Evolutionary conservation across 805 yeast genomes (phyloP).

Genomic region (Wickerhamiella brachini): DNA sequence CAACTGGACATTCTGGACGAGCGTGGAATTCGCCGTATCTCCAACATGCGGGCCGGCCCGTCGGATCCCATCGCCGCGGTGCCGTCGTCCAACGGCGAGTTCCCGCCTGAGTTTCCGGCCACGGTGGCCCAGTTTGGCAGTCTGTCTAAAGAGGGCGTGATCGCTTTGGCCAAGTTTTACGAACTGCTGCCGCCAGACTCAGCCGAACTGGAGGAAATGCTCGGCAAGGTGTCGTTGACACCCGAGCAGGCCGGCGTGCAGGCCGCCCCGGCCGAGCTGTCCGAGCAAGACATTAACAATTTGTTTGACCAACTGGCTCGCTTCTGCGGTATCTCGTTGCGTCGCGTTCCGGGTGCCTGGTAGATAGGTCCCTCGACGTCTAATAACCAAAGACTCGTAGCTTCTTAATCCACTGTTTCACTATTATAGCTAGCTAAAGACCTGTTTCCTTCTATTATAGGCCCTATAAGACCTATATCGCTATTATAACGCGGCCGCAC

Average conservation of each 20-base stretch:
- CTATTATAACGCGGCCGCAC: too few species aligned
- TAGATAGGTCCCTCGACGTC: too few species aligned
- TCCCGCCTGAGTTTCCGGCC: conserved; percentile 49
- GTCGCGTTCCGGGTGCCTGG: conserved; percentile 18
- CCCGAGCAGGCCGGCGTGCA: conserved; percentile 33
- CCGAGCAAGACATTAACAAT: conserved; percentile 21
- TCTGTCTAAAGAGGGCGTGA: conserved; percentile 31
- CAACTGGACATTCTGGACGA: conserved; percentile 69
- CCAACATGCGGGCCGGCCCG: conserved; percentile 39
- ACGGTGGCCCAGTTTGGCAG: conserved; percentile 41
- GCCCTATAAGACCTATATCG: too few species aligned
- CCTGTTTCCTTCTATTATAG: not conserved
- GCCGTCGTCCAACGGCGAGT: conserved; percentile 67
- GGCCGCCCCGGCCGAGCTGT: conserved; percentile 21
- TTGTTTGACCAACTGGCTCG: conserved; percentile 50
- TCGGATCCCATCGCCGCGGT: conserved; percentile 44
- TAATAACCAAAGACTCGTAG: too few species aligned
- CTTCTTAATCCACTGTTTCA: too few species aligned
- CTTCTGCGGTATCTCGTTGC: conserved; percentile 45
- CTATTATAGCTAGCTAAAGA: too few species aligned
- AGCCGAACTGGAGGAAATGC: conserved; percentile 35
- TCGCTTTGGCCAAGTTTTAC: conserved; percentile 33
- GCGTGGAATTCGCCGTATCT: conserved; percentile 55
- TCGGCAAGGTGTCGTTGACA: conserved; percentile 24
- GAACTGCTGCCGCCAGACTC: conserved; percentile 63